Conservation (phyloP, 164 flowering plant species). For the grape (Vitis vinifera) region DNA sequence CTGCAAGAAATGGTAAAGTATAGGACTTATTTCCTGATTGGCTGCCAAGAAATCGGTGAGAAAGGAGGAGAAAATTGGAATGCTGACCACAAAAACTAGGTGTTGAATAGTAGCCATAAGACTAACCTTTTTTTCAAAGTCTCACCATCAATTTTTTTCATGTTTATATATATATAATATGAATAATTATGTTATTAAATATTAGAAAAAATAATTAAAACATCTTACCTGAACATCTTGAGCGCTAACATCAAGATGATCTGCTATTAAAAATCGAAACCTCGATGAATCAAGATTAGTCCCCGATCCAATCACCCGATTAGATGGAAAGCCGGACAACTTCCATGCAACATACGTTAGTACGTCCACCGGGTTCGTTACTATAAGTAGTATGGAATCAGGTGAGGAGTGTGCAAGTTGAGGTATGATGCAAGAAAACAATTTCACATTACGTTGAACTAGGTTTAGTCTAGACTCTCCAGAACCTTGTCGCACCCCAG, state of each 20-base stretch:
- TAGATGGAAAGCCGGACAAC: constrained; percentile 59
- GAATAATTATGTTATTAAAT: too few species aligned
- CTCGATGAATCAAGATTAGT: constrained; percentile 66
- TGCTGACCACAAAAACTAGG: too few species aligned
- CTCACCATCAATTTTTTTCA: too few species aligned
- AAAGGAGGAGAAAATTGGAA: too few species aligned
- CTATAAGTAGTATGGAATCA: constrained; percentile 46
- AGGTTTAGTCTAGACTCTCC: constrained; percentile 73
- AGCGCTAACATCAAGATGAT: constrained; percentile 69
- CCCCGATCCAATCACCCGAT: constrained; percentile 71
- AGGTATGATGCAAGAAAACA: constrained; percentile 50
- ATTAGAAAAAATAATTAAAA: too few species aligned
- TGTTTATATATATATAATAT: too few species aligned
- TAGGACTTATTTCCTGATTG: too few species aligned
- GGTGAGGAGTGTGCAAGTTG: constrained; percentile 51
- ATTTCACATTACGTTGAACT: constrained; percentile 60
- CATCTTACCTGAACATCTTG: constrained; percentile 63
- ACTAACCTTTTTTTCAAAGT: too few species aligned
- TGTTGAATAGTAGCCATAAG: too few species aligned
- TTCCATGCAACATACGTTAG: constrained; percentile 68
- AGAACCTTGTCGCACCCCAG: constrained; percentile 68
- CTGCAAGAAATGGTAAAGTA: constrained; percentile 20
- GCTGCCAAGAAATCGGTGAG: too few species aligned
- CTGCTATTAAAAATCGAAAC: constrained; percentile 61
- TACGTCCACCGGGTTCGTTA: constrained; percentile 66